Percentiles rank a stretch among this genome's conserved stretches.
Evolutionary conservation across 2,329 filamentous ascomycete genomes (phyloP).

Genomic region (Talaromyces sp.): DNA sequence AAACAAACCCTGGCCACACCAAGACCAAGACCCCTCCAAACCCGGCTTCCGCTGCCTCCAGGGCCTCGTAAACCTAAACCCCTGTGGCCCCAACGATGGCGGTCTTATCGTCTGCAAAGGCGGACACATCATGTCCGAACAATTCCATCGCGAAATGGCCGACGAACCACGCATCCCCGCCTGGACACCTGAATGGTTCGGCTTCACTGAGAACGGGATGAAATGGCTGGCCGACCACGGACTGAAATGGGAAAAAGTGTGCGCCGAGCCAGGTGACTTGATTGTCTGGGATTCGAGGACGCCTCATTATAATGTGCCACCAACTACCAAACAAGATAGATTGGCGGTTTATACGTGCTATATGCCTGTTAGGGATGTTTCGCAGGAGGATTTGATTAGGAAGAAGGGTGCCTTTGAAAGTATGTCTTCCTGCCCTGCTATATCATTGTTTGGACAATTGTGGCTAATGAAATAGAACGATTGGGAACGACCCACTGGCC

Average conservation of each 20-base stretch:
- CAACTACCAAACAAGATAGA: slow-evolving; percentile 29
- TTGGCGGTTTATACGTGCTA: slow-evolving; percentile 33
- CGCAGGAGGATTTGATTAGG: slow-evolving; percentile 24
- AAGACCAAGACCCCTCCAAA: slow-evolving; percentile 34
- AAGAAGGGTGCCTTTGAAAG: slow-evolving; percentile 31
- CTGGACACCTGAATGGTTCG: slow-evolving; percentile 29
- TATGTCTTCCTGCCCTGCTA: no score
- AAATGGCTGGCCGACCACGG: slow-evolving; percentile 38
- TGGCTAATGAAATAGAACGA: no score
- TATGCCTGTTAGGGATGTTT: slow-evolving; percentile 31
- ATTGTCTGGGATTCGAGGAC: slow-evolving; percentile 45
- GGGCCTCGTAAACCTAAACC: slow-evolving; percentile 38
- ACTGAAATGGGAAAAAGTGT: slow-evolving; percentile 34
- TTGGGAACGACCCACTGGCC: slow-evolving; percentile 5
- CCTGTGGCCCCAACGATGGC: slow-evolving; percentile 40
- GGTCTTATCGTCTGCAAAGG: slow-evolving; percentile 41
- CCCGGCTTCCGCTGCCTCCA: slow-evolving; percentile 34
- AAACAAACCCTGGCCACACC: slow-evolving; percentile 37
- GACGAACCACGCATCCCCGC: slow-evolving; percentile 11
- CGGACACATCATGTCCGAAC: slow-evolving; percentile 34
- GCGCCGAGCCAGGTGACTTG: slow-evolving; percentile 39
- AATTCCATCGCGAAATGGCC: slow-evolving; percentile 31
- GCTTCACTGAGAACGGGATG: slow-evolving; percentile 39
- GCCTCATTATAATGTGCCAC: slow-evolving; percentile 43
- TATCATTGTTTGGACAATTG: no score